phyloP scores from a whole-genome alignment of 2,329 filamentous ascomycete genomes.

The Grosmannia huntii region DNA sequence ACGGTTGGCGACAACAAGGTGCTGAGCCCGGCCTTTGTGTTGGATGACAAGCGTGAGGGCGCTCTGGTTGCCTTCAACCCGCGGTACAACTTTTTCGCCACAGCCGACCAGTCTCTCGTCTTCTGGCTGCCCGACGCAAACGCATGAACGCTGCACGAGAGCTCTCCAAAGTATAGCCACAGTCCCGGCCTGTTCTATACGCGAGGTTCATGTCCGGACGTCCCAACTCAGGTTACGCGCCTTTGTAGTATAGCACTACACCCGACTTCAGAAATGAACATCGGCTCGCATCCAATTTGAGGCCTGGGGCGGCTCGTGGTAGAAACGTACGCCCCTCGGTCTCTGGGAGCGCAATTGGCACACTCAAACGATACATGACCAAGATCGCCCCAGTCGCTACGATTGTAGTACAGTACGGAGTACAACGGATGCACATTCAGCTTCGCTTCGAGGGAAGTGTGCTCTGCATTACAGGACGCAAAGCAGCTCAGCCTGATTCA shows the following conservation, averaged over 20 bases:
- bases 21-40: constrained; percentile 48
- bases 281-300: no score
- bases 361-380: no score
- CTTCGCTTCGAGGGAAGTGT: neutral
- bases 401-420: neutral
- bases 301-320: no score
- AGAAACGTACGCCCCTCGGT: neutral
- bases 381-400: neutral
- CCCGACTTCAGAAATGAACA: neutral
- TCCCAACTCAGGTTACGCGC: neutral
- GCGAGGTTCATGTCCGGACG: neutral
- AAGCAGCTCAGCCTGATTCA: neutral
- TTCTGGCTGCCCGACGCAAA: constrained; percentile 66
- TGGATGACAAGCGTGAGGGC: constrained; percentile 54
- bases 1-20: constrained; percentile 41
- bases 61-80: constrained; percentile 81
- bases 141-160: constrained; percentile 18
- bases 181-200: neutral
- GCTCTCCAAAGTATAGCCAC: neutral
- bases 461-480: neutral
- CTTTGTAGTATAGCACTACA: neutral
- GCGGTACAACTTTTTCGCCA: constrained; percentile 81
- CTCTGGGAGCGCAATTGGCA: neutral
- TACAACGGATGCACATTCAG: neutral
- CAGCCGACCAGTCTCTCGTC: constrained; percentile 70